These are phyloP conservation scores for Boletus smithii DNA, from an alignment of 1,284 basidiomycete genomes.

Conservation along the genomic window DNA sequence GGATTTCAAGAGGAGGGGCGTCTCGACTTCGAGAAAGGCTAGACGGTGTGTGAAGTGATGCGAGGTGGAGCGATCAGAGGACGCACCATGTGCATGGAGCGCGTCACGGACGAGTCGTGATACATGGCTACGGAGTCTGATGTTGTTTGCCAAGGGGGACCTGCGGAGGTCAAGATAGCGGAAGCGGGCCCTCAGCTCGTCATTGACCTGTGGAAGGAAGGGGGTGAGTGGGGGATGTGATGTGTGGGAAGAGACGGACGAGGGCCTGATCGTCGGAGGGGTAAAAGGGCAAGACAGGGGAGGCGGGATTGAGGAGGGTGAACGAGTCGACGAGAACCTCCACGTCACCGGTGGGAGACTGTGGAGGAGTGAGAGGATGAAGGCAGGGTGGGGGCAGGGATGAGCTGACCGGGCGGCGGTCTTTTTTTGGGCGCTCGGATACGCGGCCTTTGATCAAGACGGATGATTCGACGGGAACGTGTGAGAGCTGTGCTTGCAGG, in stretches of 20 bases:
- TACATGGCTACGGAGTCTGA: slow-evolving; percentile 77
- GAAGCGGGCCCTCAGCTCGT: slow-evolving; percentile 80
- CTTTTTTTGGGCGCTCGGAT: slow-evolving; percentile 56
- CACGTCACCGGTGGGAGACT: slow-evolving; percentile 66
- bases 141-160: slow-evolving; percentile 66
- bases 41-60: slow-evolving; percentile 11
- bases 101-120: slow-evolving; percentile 73
- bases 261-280: slow-evolving; percentile 73
- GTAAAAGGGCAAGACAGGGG: slow-evolving; percentile 69
- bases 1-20: slow-evolving; percentile 88
- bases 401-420: slow-evolving; percentile 51
- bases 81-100: slow-evolving; percentile 70
- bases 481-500: slow-evolving; percentile 39
- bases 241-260: slow-evolving; percentile 47
- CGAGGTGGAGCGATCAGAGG: slow-evolving; percentile 1
- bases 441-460: slow-evolving; percentile 75
- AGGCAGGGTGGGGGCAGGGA: neutral
- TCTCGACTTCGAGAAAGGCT: slow-evolving; percentile 92
- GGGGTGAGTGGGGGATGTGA: slow-evolving; percentile 17
- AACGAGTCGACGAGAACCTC: slow-evolving; percentile 76
- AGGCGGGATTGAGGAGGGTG: slow-evolving; percentile 77
- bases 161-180: slow-evolving; percentile 89
- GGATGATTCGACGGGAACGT: slow-evolving; percentile 71
- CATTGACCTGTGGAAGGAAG: slow-evolving; percentile 60
- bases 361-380: slow-evolving; percentile 16